These are phyloP conservation scores for Paxillus ammoniavirescens DNA, from an alignment of 768 basidiomycete species.

Conservation along the genomic window DNA sequence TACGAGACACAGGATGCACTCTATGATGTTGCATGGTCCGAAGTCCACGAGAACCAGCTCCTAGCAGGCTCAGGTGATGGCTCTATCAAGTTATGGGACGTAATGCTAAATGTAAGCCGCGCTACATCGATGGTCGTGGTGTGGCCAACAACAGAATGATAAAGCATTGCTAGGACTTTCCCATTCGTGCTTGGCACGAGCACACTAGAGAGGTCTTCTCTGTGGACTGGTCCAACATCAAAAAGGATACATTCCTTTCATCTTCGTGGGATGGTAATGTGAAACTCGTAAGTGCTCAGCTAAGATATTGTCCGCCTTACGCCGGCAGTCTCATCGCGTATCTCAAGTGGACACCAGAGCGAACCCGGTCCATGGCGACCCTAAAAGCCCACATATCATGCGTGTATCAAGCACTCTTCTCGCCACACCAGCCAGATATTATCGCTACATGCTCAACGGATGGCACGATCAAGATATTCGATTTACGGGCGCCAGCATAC, in stretches of 20 bases:
- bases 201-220: constrained; percentile 91
- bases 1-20: constrained; percentile 89
- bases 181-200: constrained; percentile 91
- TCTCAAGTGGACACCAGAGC: constrained; percentile 84
- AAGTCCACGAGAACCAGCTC: constrained; percentile 91
- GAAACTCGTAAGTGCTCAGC: constrained; percentile 67
- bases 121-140: background rate
- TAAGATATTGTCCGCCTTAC: background rate
- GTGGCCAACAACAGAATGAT: constrained; percentile 27
- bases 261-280: constrained; percentile 91
- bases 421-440: constrained; percentile 83
- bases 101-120: constrained; percentile 70
- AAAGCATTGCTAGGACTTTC: constrained; percentile 64
- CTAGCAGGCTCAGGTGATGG: constrained; percentile 90
- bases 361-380: constrained; percentile 73
- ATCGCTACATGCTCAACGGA: constrained; percentile 85
- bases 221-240: constrained; percentile 93
- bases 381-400: constrained; percentile 82
- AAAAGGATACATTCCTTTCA: constrained; percentile 84
- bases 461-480: constrained; percentile 82
- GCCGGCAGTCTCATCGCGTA: background rate
- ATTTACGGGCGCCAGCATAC: constrained; percentile 66
- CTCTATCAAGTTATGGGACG: constrained; percentile 87
- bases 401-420: constrained; percentile 90
- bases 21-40: constrained; percentile 93